Evolutionary conservation across 805 yeast species (phyloP), one percentile per base, ranked within the genome.

Genomic region (Saccharomyces jurei): DNA sequence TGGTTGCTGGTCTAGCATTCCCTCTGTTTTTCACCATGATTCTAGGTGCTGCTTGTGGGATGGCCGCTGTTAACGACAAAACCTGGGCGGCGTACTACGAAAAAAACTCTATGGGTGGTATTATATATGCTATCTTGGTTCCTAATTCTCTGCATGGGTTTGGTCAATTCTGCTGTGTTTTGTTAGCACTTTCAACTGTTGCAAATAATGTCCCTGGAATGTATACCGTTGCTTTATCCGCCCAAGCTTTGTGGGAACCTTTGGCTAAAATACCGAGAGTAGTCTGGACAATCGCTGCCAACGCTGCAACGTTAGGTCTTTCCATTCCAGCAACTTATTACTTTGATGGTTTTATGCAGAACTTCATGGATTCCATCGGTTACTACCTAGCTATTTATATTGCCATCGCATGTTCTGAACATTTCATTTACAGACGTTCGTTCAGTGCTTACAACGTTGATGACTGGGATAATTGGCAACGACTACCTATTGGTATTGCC

Each of bases 171-270:
- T 83, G 90, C 71, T 81, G 90, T 72, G 96, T 91, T 36, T 46
- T 90, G 25, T 75, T 91, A 59, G 89, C 95, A 21, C 74, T 91
- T 62, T 87, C 96, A 36, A 88, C 96, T 30, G 85, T 90, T 56
- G 85, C 96, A 60, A 89, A 88, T 78, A 90, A 89, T 75, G 81
- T 89, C 71, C 96, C 96, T 71, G 90, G 89, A 76, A 83, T 89
- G 86, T 90, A 90, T 78, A 88, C 97, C 26, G 81, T 89, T 65
- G 90, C 89, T 46, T 77, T 90, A 65, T 83, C 89, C 62, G 89
- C 91, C 30, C 97, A 90, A 74, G 83, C 94, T 46, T 73, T 86
- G 63, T 86, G 90, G 86, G 79, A 86, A 52, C 81, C 81, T 58
- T 80, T 89, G 66, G 77, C 82, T 46, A 80, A 77, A 65, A 77